phyloP scores from a whole-genome alignment of 192 early-diverging fungal genomes.

The Coemansia umbellata region DNA sequence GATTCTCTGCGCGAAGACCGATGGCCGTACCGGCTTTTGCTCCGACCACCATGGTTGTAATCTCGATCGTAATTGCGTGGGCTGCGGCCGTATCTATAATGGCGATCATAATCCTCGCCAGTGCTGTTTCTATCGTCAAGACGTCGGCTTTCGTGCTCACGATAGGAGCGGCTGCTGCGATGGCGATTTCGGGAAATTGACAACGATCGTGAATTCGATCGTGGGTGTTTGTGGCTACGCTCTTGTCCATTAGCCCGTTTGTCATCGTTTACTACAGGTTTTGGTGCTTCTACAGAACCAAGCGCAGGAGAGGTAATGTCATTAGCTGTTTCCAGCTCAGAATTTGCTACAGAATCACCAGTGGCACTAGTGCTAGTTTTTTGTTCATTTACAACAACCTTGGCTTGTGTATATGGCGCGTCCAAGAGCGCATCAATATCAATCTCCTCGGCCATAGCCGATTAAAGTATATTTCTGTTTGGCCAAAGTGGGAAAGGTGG shows the following conservation, averaged over 20 bases:
- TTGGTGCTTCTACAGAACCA: constrained; percentile 19
- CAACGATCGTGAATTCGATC: background rate
- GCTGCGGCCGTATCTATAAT: constrained; percentile 7
- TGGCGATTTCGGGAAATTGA: constrained; percentile 11
- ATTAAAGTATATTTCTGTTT: background rate
- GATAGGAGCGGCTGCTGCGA: background rate
- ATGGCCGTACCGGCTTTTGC: constrained; percentile 7
- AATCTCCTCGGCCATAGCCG: constrained; percentile 20
- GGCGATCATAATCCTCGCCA: constrained; percentile 10
- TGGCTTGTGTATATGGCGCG: constrained; percentile 26
- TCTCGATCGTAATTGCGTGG: constrained; percentile 17
- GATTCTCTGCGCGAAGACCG: constrained; percentile 7
- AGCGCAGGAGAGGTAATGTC: constrained; percentile 2
- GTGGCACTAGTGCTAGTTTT: background rate
- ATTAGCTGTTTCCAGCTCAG: constrained; percentile 17
- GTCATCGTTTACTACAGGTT: background rate
- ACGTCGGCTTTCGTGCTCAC: constrained; percentile 1
- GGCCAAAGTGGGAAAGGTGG: background rate
- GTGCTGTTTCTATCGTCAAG: constrained; percentile 2
- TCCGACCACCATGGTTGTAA: constrained; percentile 2
- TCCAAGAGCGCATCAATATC: constrained; percentile 33
- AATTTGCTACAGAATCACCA: constrained; percentile 3
- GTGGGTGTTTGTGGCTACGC: background rate
- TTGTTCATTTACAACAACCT: constrained; percentile 21
- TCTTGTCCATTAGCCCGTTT: background rate